Conservation (phyloP, 2,329 filamentous ascomycete genomes). For the Laburnicola sp. region DNA sequence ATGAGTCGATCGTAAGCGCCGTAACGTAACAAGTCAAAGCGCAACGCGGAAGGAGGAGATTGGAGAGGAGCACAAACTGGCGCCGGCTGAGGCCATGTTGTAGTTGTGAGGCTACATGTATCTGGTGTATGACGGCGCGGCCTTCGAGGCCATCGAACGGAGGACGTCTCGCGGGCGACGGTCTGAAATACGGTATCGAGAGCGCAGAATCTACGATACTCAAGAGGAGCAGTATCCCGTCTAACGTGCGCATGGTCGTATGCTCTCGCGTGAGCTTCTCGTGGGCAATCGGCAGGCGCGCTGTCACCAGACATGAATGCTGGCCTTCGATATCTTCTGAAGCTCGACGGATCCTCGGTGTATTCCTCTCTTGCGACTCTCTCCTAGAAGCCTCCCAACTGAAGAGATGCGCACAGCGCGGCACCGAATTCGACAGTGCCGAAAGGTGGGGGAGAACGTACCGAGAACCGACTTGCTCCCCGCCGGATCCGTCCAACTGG, state of each 20-base stretch:
- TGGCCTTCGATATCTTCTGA: too few relatives aligned
- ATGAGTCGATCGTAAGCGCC: conserved; percentile 21
- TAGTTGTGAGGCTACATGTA: background rate
- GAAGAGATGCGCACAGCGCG: background rate
- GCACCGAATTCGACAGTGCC: background rate
- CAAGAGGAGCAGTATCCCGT: background rate
- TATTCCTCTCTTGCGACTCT: background rate
- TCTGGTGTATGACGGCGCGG: background rate
- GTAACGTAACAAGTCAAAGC: conserved; percentile 25
- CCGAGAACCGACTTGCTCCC: background rate
- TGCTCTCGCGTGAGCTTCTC: background rate
- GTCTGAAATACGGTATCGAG: conserved; percentile 1
- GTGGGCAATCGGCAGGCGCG: background rate
- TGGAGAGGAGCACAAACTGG: background rate
- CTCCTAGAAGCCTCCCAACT: background rate
- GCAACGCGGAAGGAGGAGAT: conserved; percentile 20
- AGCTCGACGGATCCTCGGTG: too few relatives aligned
- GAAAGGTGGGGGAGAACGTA: background rate
- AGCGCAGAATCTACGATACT: background rate
- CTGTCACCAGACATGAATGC: conserved; percentile 1
- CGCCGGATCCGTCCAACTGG: background rate
- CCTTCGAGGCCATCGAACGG: background rate
- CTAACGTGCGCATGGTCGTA: background rate
- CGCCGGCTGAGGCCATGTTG: background rate
- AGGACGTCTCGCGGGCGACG: background rate